Percentiles rank a stretch among this genome's conserved stretches.
These are phyloP conservation scores for Hygrocybe coccinea DNA, from an alignment of 768 basidiomycete species.

Conservation along the genomic window DNA sequence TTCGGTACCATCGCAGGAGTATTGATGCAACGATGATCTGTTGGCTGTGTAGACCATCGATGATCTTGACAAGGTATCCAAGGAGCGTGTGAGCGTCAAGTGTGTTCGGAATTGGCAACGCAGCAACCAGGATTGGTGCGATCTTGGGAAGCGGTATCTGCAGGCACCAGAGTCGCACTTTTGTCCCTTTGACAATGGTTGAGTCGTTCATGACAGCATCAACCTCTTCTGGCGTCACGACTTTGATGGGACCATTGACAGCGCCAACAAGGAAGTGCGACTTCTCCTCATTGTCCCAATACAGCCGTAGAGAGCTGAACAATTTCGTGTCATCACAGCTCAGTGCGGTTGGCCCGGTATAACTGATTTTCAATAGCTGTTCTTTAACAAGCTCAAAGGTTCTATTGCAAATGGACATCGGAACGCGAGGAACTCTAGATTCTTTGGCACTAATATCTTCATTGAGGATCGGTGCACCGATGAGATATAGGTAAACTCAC, in stretches of 20 bases:
- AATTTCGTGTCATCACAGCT: conserved; percentile 39
- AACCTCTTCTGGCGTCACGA: conserved; percentile 17
- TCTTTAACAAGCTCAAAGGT: conserved; percentile 18
- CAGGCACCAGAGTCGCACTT: conserved; percentile 29
- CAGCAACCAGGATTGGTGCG: conserved; percentile 30
- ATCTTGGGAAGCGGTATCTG: conserved; percentile 28
- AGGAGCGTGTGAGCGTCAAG: conserved; percentile 17
- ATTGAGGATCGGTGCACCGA: not conserved
- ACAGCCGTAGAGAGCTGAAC: conserved; percentile 17
- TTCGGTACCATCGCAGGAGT: conserved; percentile 35
- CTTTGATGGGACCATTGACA: conserved; percentile 20
- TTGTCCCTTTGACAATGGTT: conserved; percentile 16
- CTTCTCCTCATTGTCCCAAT: conserved; percentile 19
- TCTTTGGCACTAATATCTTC: not conserved
- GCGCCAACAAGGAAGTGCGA: conserved; percentile 24
- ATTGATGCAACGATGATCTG: conserved; percentile 28
- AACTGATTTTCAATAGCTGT: conserved; percentile 16
- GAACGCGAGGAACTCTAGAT: conserved; percentile 20
- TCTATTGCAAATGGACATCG: conserved; percentile 15
- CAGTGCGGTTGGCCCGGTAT: conserved; percentile 21
- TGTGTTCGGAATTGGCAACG: conserved; percentile 19
- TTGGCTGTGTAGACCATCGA: conserved; percentile 22
- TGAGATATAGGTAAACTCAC: conserved; percentile 8
- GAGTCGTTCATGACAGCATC: conserved; percentile 10
- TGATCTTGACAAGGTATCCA: conserved; percentile 11